phyloP scores from a whole-genome alignment of 306 rosid species.

The Hylodesmum podocarpum region DNA sequence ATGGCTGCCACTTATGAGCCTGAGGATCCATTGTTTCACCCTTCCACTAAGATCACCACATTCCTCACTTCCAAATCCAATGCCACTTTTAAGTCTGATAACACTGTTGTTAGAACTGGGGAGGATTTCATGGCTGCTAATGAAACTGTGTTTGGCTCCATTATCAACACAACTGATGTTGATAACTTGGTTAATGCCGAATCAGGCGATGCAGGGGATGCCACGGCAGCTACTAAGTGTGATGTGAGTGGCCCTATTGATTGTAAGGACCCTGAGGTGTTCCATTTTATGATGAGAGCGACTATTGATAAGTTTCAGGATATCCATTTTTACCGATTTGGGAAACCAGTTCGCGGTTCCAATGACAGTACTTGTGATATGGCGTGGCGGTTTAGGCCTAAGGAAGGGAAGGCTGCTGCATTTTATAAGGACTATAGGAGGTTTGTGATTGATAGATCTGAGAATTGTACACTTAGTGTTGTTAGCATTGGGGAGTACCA shows the following conservation, averaged over 20 bases:
- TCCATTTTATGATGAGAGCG: slow-evolving; percentile 89
- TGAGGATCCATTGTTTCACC: slow-evolving; percentile 95
- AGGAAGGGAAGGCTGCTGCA: slow-evolving; percentile 90
- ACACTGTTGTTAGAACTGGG: slow-evolving; percentile 78
- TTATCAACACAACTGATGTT: slow-evolving; percentile 68
- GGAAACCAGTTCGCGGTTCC: slow-evolving; percentile 69
- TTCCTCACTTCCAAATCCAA: slow-evolving; percentile 89
- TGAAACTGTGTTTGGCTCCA: slow-evolving; percentile 65
- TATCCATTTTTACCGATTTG: slow-evolving; percentile 86
- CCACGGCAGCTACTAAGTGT: slow-evolving; percentile 35
- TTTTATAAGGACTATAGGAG: slow-evolving; percentile 95
- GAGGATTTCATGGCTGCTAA: slow-evolving; percentile 94
- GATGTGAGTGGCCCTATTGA: slow-evolving; percentile 62
- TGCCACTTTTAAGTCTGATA: slow-evolving; percentile 93
- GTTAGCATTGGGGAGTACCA: slow-evolving; percentile 85
- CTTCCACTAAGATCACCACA: slow-evolving; percentile 84
- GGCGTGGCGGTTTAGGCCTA: slow-evolving; percentile 99
- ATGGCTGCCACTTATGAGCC: slow-evolving; percentile 98
- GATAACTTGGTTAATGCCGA: slow-evolving; percentile 36
- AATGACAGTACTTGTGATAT: slow-evolving; percentile 81
- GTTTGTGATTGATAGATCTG: slow-evolving; percentile 67
- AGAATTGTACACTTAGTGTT: slow-evolving; percentile 67
- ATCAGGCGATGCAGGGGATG: slow-evolving; percentile 10
- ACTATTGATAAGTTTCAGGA: slow-evolving; percentile 88
- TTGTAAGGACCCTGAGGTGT: slow-evolving; percentile 89